Conservation (phyloP, 1,139 yeast species). For the Ogataea hybrid region DNA sequence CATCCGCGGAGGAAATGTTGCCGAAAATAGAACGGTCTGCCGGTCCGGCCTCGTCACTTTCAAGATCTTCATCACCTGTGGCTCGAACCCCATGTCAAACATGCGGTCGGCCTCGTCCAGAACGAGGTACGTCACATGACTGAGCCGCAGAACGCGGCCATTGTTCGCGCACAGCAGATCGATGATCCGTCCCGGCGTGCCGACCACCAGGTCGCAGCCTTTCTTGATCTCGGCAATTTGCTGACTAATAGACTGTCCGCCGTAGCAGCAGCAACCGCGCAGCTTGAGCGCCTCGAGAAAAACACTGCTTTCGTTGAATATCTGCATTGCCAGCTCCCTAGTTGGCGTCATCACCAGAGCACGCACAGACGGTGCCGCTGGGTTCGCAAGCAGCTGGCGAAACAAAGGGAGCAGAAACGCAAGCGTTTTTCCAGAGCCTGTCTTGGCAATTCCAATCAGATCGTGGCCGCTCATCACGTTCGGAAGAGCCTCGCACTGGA, state of each 20-base stretch:
- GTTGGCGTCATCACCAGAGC: conserved; percentile 89
- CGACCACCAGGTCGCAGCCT: conserved; percentile 81
- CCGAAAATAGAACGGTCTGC: conserved; percentile 92
- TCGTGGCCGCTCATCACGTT: conserved; percentile 88
- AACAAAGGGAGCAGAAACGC: conserved; percentile 83
- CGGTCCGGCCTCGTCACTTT: conserved; percentile 79
- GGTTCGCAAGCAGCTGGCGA: conserved; percentile 61
- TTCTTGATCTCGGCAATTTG: conserved; percentile 80
- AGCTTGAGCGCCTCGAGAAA: conserved; percentile 53
- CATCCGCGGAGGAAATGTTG: conserved; percentile 86
- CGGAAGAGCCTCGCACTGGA: conserved; percentile 91
- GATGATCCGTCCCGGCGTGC: conserved; percentile 95
- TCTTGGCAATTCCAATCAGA: conserved; percentile 90
- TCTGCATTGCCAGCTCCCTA: conserved; percentile 87
- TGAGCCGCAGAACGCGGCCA: conserved; percentile 72
- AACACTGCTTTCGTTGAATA: conserved; percentile 60
- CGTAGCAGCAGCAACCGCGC: conserved; percentile 79
- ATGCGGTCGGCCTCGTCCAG: conserved; percentile 96
- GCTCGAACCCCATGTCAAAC: conserved; percentile 98
- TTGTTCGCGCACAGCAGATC: conserved; percentile 83
- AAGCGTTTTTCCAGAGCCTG: conserved; percentile 95
- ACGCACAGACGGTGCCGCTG: conserved; percentile 32
- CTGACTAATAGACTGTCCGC: conserved; percentile 83
- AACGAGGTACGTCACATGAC: conserved; percentile 74
- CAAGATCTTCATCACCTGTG: conserved; percentile 84